Percentiles rank a stretch among this genome's conserved stretches.
Conservation (phyloP, 495 filamentous ascomycete genomes). For the Hapsidospora chrysogenum region DNA sequence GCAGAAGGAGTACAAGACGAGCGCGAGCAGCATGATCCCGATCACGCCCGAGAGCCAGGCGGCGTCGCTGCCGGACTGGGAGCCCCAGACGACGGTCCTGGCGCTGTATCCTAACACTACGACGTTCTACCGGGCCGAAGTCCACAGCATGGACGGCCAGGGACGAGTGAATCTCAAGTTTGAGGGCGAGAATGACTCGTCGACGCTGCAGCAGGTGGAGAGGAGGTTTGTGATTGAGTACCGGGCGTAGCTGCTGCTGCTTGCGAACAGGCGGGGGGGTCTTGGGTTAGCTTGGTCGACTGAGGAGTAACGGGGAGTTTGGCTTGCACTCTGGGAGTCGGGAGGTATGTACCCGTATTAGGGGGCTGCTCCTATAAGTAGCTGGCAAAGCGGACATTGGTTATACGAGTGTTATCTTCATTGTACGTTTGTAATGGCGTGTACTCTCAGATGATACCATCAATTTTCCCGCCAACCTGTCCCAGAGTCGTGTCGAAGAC, state of each 20-base stretch:
- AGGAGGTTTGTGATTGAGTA: constrained; percentile 68
- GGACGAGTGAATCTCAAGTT: constrained; percentile 51
- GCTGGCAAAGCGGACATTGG: too few relatives aligned
- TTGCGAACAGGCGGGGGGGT: too few relatives aligned
- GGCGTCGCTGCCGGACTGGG: constrained; percentile 46
- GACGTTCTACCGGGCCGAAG: constrained; percentile 93
- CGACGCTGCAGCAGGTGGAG: constrained; percentile 62
- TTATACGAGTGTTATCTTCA: too few relatives aligned
- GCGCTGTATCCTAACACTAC: constrained; percentile 84
- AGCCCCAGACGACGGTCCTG: constrained; percentile 63
- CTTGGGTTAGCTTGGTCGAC: not conserved
- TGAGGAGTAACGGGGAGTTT: not conserved
- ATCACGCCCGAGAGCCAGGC: constrained; percentile 45
- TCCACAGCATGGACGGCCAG: constrained; percentile 49
- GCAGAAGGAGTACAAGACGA: constrained; percentile 60
- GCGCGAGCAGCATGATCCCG: constrained; percentile 64
- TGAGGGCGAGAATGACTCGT: constrained; percentile 72
- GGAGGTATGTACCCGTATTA: too few relatives aligned
- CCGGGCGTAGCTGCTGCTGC: constrained; percentile 7
- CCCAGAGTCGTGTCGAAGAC: too few relatives aligned
- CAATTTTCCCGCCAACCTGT: too few relatives aligned
- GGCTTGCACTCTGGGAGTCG: too few relatives aligned
- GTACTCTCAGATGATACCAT: too few relatives aligned
- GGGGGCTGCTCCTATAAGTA: too few relatives aligned
- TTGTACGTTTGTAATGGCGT: too few relatives aligned